Percentiles rank a stretch among this genome's conserved stretches.
Evolutionary conservation across 75 land plant species (phyloP).

Genomic region (Selaginella tamariscina): DNA sequence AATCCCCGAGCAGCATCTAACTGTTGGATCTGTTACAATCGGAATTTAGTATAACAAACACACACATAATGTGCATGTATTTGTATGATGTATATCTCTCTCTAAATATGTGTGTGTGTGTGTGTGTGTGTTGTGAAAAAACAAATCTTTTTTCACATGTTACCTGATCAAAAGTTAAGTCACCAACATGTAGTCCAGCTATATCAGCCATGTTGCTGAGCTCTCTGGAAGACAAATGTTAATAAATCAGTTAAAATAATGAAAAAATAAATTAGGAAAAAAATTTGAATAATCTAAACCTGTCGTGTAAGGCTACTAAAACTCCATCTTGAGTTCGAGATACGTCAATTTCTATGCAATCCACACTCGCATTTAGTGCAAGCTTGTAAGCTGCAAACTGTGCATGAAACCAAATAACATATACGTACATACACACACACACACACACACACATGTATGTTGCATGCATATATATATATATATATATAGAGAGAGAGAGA

Average conservation of each 20-base stretch:
- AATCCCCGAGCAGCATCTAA: not conserved
- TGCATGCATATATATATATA: too few relatives aligned
- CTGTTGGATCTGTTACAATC: not conserved
- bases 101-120: not conserved
- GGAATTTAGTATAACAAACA: not conserved
- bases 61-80: not conserved
- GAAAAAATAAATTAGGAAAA: not conserved
- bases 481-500: too few relatives aligned
- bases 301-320: constrained; percentile 74
- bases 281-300: constrained; percentile 26
- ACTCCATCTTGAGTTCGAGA: constrained; percentile 79
- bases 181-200: constrained; percentile 48
- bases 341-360: constrained; percentile 80
- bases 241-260: not conserved
- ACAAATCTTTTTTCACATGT: constrained; percentile 2
- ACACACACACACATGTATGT: too few relatives aligned
- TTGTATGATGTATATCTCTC: not conserved
- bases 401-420: too few relatives aligned
- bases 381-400: constrained; percentile 49
- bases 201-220: constrained; percentile 54
- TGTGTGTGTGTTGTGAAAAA: not conserved
- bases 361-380: constrained; percentile 53
- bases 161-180: constrained; percentile 48
- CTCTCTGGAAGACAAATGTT: not conserved
- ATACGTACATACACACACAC: too few relatives aligned